phyloP scores from a whole-genome alignment of 495 filamentous ascomycete genomes.

The Penicillium mononematosum region DNA sequence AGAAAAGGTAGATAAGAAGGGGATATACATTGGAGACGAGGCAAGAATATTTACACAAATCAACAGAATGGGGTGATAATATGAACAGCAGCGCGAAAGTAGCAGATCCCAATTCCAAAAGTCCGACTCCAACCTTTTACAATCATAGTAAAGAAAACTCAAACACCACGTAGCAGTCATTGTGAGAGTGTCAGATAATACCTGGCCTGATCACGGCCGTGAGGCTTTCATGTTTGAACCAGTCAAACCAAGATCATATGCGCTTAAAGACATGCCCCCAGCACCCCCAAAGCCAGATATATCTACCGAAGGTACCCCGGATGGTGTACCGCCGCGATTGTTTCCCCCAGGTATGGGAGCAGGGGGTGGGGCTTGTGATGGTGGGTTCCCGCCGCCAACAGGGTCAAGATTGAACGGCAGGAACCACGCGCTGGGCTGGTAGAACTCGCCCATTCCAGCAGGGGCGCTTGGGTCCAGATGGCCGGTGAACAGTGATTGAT shows the following conservation, averaged over 20 bases:
- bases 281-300: slow-evolving; percentile 28
- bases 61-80: slow-evolving; percentile 6
- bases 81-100: slow-evolving; percentile 1
- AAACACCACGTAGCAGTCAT: slow-evolving; percentile 22
- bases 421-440: slow-evolving; percentile 80
- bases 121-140: neutral
- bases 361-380: slow-evolving; percentile 19
- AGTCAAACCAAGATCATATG: slow-evolving; percentile 32
- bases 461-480: slow-evolving; percentile 43
- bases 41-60: slow-evolving; percentile 1
- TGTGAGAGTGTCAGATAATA: slow-evolving; percentile 7
- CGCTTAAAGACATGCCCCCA: slow-evolving; percentile 30
- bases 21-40: neutral
- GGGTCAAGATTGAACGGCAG: slow-evolving; percentile 92
- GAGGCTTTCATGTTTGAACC: slow-evolving; percentile 21
- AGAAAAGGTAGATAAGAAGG: neutral
- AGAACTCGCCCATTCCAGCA: slow-evolving; percentile 42
- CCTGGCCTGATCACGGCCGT: slow-evolving; percentile 13
- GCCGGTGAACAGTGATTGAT: slow-evolving; percentile 34
- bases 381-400: slow-evolving; percentile 21
- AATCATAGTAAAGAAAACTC: slow-evolving; percentile 14
- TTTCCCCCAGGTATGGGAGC: neutral
- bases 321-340: neutral
- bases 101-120: slow-evolving; percentile 12
- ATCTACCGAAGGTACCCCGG: slow-evolving; percentile 14